A percentile compares a stretch with the other conserved stretches of the same genome.
Evolutionary conservation across 176 grass and related monocot species (phyloP).

Genomic region (Secale cereale): DNA sequence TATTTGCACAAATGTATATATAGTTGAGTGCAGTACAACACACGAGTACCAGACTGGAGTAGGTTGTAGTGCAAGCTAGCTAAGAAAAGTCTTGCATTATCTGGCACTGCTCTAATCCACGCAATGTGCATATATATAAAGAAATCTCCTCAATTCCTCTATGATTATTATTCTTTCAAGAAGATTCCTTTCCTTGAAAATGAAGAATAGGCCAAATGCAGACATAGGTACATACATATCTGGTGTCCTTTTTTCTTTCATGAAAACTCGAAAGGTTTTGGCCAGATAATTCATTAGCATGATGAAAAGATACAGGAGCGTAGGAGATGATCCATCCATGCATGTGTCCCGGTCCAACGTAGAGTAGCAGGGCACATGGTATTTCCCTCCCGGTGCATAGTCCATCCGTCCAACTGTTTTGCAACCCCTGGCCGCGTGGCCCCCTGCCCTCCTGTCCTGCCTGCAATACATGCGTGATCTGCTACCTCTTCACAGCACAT

Average conservation of each 20-base stretch:
- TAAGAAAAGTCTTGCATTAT: constrained; percentile 5
- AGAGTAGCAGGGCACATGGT: constrained; percentile 28
- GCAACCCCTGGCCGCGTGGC: not conserved
- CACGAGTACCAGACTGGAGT: constrained; percentile 9
- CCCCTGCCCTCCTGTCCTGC: not conserved
- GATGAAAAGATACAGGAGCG: not conserved
- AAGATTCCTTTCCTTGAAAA: not conserved
- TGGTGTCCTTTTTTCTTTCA: not conserved
- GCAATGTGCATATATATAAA: constrained; percentile 6
- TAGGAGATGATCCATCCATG: not conserved
- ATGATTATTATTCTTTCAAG: not conserved
- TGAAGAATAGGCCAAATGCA: not conserved
- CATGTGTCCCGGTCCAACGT: constrained; percentile 10
- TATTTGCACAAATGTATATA: not conserved
- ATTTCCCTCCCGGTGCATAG: not conserved
- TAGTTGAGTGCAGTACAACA: constrained; percentile 18
- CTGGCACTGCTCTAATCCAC: not conserved
- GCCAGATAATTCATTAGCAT: not conserved
- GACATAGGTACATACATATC: not conserved
- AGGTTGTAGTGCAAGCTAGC: constrained; percentile 34
- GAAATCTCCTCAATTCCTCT: not conserved
- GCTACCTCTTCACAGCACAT: constrained; percentile 20
- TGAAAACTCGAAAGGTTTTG: not conserved
- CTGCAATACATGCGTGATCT: not conserved
- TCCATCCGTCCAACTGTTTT: constrained; percentile 20